These are phyloP conservation scores for Pythium guiyangense DNA, from an alignment of 352 stramenopile genomes.

Conservation along the genomic window DNA sequence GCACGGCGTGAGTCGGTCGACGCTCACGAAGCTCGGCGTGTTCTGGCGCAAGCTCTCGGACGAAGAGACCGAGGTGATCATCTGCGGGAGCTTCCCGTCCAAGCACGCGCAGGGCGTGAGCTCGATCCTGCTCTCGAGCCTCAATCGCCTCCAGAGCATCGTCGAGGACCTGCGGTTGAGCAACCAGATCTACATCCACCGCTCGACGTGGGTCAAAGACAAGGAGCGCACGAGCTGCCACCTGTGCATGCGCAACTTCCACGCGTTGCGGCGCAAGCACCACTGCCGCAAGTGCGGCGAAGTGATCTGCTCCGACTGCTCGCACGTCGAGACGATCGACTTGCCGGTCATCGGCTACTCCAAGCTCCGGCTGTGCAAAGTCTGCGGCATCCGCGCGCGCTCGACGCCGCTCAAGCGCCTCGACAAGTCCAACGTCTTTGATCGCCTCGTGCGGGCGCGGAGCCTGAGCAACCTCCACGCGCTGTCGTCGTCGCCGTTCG, in stretches of 20 bases:
- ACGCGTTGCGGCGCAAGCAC: slow-evolving; percentile 69
- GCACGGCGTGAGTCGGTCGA: slow-evolving; percentile 49
- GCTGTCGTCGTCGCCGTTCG: slow-evolving; percentile 25
- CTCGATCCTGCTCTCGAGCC: slow-evolving; percentile 40
- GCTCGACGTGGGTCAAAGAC: slow-evolving; percentile 75
- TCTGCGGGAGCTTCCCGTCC: slow-evolving; percentile 73
- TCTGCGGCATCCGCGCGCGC: slow-evolving; percentile 70
- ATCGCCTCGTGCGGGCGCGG: slow-evolving; percentile 48
- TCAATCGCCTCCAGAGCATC: slow-evolving; percentile 56
- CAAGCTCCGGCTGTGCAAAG: slow-evolving; percentile 79
- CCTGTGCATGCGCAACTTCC: slow-evolving; percentile 77
- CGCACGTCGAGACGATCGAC: slow-evolving; percentile 60
- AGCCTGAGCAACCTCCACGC: slow-evolving; percentile 48
- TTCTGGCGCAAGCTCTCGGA: slow-evolving; percentile 68
- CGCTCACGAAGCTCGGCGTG: slow-evolving; percentile 58
- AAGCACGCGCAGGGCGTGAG: slow-evolving; percentile 60
- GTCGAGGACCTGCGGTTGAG: slow-evolving; percentile 73
- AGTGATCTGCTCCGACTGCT: slow-evolving; percentile 80
- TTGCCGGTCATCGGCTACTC: slow-evolving; percentile 71
- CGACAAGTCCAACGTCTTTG: slow-evolving; percentile 61
- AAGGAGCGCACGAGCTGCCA: slow-evolving; percentile 63
- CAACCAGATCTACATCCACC: slow-evolving; percentile 68
- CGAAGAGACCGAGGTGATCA: slow-evolving; percentile 74
- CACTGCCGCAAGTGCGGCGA: slow-evolving; percentile 81
- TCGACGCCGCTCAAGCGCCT: slow-evolving; percentile 59